These are phyloP conservation scores for Grifola frondosa DNA, from an alignment of 1,284 basidiomycete genomes.

Conservation along the genomic window DNA sequence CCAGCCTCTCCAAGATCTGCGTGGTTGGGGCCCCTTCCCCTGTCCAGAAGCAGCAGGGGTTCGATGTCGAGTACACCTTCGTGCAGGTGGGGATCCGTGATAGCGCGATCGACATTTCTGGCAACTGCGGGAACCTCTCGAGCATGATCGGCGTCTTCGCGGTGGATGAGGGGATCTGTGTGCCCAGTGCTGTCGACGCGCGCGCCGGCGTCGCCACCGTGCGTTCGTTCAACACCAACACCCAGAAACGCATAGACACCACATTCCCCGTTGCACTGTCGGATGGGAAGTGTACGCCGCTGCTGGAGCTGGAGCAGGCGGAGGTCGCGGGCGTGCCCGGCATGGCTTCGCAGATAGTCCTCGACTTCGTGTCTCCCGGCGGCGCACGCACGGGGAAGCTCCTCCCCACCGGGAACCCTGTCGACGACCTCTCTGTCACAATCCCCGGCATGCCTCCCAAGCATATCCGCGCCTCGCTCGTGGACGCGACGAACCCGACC, in stretches of 20 bases:
- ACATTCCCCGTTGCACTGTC: conserved; percentile 52
- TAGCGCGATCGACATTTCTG: conserved; percentile 56
- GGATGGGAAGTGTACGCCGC: conserved; percentile 31
- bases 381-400: conserved; percentile 72
- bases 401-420: conserved; percentile 57
- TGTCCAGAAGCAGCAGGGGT: conserved; percentile 37
- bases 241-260: conserved; percentile 62
- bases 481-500: conserved; percentile 76
- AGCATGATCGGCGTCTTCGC: conserved; percentile 70
- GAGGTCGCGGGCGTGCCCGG: conserved; percentile 68
- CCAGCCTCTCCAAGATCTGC: conserved; percentile 79
- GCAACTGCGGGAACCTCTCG: conserved; percentile 71
- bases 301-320: conserved; percentile 50
- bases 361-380: conserved; percentile 66
- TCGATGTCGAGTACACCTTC: conserved; percentile 69
- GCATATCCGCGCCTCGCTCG: conserved; percentile 47
- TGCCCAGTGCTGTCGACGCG: conserved; percentile 22
- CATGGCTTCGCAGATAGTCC: conserved; percentile 58
- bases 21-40: conserved; percentile 56
- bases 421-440: conserved; percentile 43
- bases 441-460: conserved; percentile 14
- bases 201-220: conserved; percentile 39
- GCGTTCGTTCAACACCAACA: conserved; percentile 67
- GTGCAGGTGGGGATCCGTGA: conserved; percentile 57
- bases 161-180: conserved; percentile 57